These are phyloP conservation scores for Citeromyces siamensis DNA, from an alignment of 1,139 yeast species.

Conservation along the genomic window DNA sequence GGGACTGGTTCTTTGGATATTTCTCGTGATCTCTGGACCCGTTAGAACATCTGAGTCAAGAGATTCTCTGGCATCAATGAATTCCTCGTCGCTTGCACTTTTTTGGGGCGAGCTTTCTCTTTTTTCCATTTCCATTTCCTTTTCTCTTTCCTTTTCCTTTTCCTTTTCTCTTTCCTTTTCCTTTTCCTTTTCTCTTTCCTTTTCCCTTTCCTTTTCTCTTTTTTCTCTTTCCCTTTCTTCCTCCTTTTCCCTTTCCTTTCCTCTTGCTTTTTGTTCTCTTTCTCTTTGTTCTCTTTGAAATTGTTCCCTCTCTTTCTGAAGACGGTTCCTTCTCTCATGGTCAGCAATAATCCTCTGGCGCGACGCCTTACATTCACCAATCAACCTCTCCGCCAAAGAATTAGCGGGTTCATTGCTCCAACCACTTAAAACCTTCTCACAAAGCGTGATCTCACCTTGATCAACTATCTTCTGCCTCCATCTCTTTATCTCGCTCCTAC, in stretches of 20 bases:
- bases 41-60: no score
- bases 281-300: not conserved
- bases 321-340: not conserved
- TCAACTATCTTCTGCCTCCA: no score
- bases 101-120: not conserved
- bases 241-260: not conserved
- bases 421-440: not conserved
- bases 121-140: not conserved
- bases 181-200: not conserved
- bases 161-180: not conserved
- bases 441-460: no score
- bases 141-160: not conserved
- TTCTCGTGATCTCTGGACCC: no score
- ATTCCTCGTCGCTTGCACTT: no score
- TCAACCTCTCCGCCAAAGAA: not conserved
- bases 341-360: conserved; percentile 3
- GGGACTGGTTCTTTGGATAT: no score
- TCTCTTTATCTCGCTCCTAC: no score
- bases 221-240: not conserved
- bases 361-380: no score
- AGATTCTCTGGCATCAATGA: no score
- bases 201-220: not conserved
- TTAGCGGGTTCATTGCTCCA: not conserved
- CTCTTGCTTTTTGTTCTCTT: not conserved
- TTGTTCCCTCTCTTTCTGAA: not conserved